phyloP scores from a whole-genome alignment of 169 alveolate species.

The Eimeria brunetti region DNA sequence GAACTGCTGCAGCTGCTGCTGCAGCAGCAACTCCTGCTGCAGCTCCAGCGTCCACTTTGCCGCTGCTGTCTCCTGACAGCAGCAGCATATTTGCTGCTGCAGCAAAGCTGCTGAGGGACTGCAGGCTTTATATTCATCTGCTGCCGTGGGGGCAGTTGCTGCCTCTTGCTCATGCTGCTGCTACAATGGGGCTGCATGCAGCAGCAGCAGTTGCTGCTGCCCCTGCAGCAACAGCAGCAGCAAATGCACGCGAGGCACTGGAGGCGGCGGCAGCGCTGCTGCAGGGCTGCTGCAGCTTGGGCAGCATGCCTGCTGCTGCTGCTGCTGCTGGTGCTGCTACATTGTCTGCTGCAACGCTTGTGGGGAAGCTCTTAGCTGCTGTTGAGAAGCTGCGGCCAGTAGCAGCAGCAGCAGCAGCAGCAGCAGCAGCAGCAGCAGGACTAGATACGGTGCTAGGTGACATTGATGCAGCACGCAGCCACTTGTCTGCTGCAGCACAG shows the following conservation, averaged over 20 bases:
- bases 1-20: neutral
- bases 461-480: slow-evolving; percentile 10
- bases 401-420: slow-evolving; percentile 33
- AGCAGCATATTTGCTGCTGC: slow-evolving; percentile 60
- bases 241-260: slow-evolving; percentile 34
- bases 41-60: neutral
- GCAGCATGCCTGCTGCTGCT: neutral
- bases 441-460: neutral
- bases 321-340: slow-evolving; percentile 54
- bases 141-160: neutral
- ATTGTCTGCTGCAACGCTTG: neutral
- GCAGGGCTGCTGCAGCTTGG: slow-evolving; percentile 20
- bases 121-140: neutral
- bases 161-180: slow-evolving; percentile 41
- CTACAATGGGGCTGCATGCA: slow-evolving; percentile 19
- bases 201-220: slow-evolving; percentile 38
- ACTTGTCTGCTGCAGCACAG: slow-evolving; percentile 18
- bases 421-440: slow-evolving; percentile 3
- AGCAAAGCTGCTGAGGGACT: slow-evolving; percentile 31
- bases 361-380: slow-evolving; percentile 27
- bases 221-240: slow-evolving; percentile 46
- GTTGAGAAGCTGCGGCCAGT: slow-evolving; percentile 5
- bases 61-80: slow-evolving; percentile 19
- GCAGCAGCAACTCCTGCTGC: slow-evolving; percentile 23
- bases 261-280: slow-evolving; percentile 53